A percentile compares a stretch with the other conserved stretches of the same genome.
phyloP scores from a whole-genome alignment of 805 yeast genomes.

The Saccharomycopsis sp. region DNA sequence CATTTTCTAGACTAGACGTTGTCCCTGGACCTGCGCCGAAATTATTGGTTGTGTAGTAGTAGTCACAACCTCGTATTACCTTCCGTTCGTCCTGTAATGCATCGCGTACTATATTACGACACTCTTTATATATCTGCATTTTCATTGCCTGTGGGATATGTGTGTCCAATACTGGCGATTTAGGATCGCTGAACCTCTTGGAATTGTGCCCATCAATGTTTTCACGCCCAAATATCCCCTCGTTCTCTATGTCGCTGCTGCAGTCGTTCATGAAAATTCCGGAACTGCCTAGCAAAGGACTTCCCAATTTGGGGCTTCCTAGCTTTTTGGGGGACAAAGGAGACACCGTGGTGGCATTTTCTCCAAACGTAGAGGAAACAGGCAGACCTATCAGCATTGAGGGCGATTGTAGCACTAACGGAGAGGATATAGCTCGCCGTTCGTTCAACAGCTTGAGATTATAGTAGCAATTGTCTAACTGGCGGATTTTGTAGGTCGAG shows the following conservation, averaged over 20 bases:
- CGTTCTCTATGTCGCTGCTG: background rate
- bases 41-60: background rate
- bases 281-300: background rate
- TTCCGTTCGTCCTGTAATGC: background rate
- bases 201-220: background rate
- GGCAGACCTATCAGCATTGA: too few relatives aligned
- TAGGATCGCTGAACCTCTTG: background rate
- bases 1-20: background rate
- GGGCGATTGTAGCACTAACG: background rate
- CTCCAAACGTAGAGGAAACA: background rate
- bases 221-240: background rate
- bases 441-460: background rate
- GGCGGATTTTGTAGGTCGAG: background rate
- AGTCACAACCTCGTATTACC: background rate
- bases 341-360: background rate
- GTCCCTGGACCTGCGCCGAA: background rate
- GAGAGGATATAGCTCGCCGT: background rate
- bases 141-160: background rate
- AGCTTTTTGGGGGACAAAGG: background rate
- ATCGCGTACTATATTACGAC: background rate
- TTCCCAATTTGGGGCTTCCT: background rate
- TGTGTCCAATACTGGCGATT: background rate
- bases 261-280: background rate
- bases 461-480: background rate
- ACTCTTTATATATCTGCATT: background rate